These are phyloP conservation scores for Starmerella ratchasimensis DNA, from an alignment of 805 yeast species.

Conservation along the genomic window DNA sequence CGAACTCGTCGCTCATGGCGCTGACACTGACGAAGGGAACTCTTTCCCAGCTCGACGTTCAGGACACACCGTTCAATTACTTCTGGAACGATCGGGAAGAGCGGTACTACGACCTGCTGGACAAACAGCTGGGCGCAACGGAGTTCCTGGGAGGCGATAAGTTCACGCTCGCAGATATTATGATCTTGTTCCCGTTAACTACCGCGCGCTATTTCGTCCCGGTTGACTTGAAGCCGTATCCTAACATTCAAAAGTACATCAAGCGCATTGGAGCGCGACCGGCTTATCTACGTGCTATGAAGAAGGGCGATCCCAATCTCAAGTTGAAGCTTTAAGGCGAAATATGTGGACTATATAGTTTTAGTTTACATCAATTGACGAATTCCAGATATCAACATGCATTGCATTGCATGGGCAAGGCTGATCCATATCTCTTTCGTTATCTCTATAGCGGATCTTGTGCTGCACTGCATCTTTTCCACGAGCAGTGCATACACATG, in stretches of 20 bases:
- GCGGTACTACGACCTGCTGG: conserved; percentile 31
- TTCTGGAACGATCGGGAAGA: conserved; percentile 28
- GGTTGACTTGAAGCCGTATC: conserved; percentile 1
- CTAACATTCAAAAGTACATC: not conserved
- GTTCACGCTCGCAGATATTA: conserved; percentile 45
- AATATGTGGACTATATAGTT: too few relatives aligned
- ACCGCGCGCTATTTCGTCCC: conserved; percentile 1
- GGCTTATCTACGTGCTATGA: conserved; percentile 5
- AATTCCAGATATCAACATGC: too few relatives aligned
- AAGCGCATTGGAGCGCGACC: conserved; percentile 3
- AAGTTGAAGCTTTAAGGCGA: too few relatives aligned
- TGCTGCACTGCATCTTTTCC: too few relatives aligned
- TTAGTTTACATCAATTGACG: too few relatives aligned
- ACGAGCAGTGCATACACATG: too few relatives aligned
- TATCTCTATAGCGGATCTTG: too few relatives aligned
- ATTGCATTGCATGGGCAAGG: too few relatives aligned
- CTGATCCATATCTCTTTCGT: too few relatives aligned
- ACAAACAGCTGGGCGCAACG: conserved; percentile 31
- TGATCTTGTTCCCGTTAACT: conserved; percentile 17
- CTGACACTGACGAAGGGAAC: conserved; percentile 29
- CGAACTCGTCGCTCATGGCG: conserved; percentile 34
- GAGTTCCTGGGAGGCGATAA: conserved; percentile 49
- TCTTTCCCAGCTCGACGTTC: conserved; percentile 8
- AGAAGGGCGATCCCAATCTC: conserved; percentile 1
- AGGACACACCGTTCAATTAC: not conserved